Conservation (phyloP, 202 grass and related monocot species). For the Zoysia matrella region DNA sequence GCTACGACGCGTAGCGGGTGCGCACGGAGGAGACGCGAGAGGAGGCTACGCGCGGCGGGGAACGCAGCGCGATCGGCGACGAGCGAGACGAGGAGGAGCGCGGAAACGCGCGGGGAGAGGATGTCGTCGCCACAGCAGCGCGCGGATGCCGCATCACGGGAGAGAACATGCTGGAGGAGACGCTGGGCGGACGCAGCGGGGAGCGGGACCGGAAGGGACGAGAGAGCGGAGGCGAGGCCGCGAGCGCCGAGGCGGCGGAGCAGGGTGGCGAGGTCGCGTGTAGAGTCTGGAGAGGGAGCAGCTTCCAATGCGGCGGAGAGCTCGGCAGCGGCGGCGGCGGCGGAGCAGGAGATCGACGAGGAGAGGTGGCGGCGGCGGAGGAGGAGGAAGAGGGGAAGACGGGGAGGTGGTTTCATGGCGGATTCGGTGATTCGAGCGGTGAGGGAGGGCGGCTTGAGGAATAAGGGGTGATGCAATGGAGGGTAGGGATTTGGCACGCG, state of each 20-base stretch:
- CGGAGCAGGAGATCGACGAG: neutral
- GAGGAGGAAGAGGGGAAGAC: slow-evolving; percentile 1
- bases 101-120: slow-evolving; percentile 48
- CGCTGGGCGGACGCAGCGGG: slow-evolving; percentile 42
- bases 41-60: slow-evolving; percentile 46
- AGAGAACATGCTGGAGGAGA: slow-evolving; percentile 46
- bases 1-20: slow-evolving; percentile 42
- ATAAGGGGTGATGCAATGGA: neutral
- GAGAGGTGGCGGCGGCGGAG: slow-evolving; percentile 22
- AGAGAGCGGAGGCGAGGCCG: slow-evolving; percentile 54
- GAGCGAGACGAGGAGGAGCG: slow-evolving; percentile 57
- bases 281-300: slow-evolving; percentile 15
- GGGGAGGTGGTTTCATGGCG: slow-evolving; percentile 67
- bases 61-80: slow-evolving; percentile 46
- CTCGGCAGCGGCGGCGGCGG: neutral
- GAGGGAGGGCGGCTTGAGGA: neutral
- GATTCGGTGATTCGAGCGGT: slow-evolving; percentile 14
- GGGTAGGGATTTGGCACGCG: neutral
- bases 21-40: slow-evolving; percentile 53
- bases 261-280: slow-evolving; percentile 40
- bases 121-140: slow-evolving; percentile 28
- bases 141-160: slow-evolving; percentile 24
- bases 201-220: slow-evolving; percentile 52
- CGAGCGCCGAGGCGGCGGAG: slow-evolving; percentile 50
- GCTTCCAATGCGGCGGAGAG: slow-evolving; percentile 30